Base-by-base conservation (phyloP, 441 rosid species). In the Mallotus repandus region DNA sequence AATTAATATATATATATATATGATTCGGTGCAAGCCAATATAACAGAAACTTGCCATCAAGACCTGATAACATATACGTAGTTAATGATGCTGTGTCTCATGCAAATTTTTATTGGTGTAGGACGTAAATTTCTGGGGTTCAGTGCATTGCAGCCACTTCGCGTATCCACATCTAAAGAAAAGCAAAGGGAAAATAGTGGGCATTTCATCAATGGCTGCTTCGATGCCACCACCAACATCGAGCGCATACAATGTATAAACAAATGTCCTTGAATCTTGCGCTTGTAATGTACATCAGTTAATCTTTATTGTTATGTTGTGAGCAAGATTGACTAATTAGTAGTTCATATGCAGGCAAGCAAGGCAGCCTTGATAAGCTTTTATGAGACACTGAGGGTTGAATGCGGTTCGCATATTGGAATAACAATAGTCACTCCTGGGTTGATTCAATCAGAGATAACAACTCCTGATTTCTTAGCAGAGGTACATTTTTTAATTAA, bases 371-470 rank as follows among this genome's bases (percentile, higher is more conserved):
- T 84, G 18, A 25, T 81, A 41, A 71, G 77, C 81, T 84, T 89
- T 53, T 87, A 62, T 10, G 91, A 87, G 79, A 79, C 87, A 4
- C 22, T 89, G 56, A 78, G 89, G 71, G 55, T 65, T 22, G 93
- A 91, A 49, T 25, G 84, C 9, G 86, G 80, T 57, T 68, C 78
- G 0, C 84, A 84, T 14, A 80, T 87, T 48, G 80, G 83, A 32
- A 79, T 87, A 70, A 84, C 90, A 32, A 86, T 87, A 22, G 88
- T 81, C 41, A 66, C 80, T 4, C 90, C 89, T 0, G 87, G 91
- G 54, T 1, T 81, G n/a, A 55, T 82, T 1, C 54, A 82, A 2
- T 77, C 91, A 4, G 86, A 89, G 57, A 69, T 86, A 82, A 78
- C 70, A 32, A 70, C 43, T 63, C 62, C 62, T 3, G 64, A 58